These are phyloP conservation scores for Phytophthora foliorum DNA, from an alignment of 352 stramenopile species.

Conservation along the genomic window DNA sequence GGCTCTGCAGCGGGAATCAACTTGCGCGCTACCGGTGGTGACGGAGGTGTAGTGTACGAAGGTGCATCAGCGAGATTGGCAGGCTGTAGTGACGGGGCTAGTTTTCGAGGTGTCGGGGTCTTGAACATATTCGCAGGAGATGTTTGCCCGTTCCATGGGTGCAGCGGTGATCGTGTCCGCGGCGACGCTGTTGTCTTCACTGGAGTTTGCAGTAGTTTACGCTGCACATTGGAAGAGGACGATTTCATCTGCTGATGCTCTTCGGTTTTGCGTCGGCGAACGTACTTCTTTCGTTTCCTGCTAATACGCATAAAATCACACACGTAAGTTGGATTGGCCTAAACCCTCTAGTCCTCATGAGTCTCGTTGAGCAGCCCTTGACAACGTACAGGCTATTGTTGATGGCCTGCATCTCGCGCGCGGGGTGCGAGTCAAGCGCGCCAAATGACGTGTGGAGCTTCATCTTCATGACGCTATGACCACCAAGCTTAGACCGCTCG, in stretches of 20 bases:
- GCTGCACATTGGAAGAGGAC: conserved; percentile 57
- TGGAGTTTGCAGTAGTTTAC: conserved; percentile 81
- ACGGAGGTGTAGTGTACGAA: conserved; percentile 6
- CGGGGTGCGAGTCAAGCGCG: conserved; percentile 46
- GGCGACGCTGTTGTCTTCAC: conserved; percentile 46
- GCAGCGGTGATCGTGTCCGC: conserved; percentile 43
- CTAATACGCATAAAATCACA: neutral
- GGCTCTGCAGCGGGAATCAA: conserved; percentile 25
- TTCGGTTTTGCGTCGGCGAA: conserved; percentile 67
- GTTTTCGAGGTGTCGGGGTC: conserved; percentile 34
- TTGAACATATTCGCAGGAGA: conserved; percentile 27
- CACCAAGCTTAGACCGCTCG: conserved; percentile 70
- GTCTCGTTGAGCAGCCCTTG: neutral
- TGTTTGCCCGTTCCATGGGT: conserved; percentile 57
- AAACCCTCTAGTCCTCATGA: too few relatives aligned
- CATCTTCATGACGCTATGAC: conserved; percentile 79
- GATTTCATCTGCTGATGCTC: conserved; percentile 39
- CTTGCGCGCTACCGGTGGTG: conserved; percentile 23
- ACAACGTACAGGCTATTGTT: conserved; percentile 81
- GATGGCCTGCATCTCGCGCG: conserved; percentile 81
- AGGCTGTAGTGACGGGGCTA: conserved; percentile 5
- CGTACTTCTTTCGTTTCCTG: conserved; percentile 70
- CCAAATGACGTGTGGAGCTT: conserved; percentile 78
- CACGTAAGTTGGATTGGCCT: neutral
- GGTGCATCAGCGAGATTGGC: conserved; percentile 10